Evolutionary conservation across 345 rosid species (phyloP), one percentile per base, ranked within the genome.

Genomic region (Pugionium dolabratum): DNA sequence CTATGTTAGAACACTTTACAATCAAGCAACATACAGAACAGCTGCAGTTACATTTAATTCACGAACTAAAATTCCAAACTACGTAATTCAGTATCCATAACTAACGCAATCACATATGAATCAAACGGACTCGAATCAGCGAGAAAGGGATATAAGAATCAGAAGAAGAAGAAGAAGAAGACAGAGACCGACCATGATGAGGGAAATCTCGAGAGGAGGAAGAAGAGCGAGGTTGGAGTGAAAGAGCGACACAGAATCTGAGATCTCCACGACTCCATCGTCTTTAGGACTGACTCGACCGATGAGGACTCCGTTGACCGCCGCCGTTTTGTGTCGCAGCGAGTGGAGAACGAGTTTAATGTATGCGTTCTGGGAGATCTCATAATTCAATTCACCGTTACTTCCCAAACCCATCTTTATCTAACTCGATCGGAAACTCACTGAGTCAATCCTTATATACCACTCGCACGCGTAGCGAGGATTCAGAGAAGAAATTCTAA

Each of bases 131-230:
- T 43, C n/a, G 9, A 18, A 18, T 18, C 18, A 18, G 18, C 18
- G 18, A 18, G 18, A 18, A 18, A 18, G 18, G 18, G 18, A 18
- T 18, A 18, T 18, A 18, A 18, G 18, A 18, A 18, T 18, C 18
- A 18, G 18, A 18, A 18, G 18, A 18, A 18, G 18, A 18, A 18
- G 18, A 18, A 18, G 4, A 34, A 5, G 52, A 3, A 29, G 6
- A 42, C 18, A 18, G 18, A 18, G 18, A 18, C 42, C 1, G 65
- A 93, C 99, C 90, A 90, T 77, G 83, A 88, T 80, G 65, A 94
- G 92, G 9, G 99, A 80, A 86, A 90, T 88, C 91, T 94, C 97
- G 57, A 94, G 87, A 45, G 92, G 86, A 67, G 99, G 95, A 28
- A 90, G 94, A 51, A 91, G 83, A 32, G 91, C 89, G 25, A 90